Conservation (phyloP, 352 stramenopile species). For the Globisporangium carolinianum region DNA sequence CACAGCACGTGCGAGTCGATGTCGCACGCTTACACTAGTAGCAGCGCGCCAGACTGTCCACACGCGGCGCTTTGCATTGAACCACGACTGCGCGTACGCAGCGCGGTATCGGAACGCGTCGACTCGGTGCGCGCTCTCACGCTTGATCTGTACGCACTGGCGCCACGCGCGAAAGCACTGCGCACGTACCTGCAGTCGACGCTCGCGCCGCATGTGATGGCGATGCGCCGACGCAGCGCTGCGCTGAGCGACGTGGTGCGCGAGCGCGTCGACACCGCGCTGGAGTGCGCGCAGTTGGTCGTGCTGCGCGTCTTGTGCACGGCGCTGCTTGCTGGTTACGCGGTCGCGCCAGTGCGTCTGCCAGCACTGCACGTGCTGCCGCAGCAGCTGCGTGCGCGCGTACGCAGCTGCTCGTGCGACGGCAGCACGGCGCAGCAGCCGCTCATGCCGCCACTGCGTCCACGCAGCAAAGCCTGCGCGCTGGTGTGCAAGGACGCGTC, state of each 20-base stretch:
- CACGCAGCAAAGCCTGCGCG: neutral
- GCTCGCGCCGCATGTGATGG: conserved; percentile 17
- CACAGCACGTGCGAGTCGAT: neutral
- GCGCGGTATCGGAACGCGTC: neutral
- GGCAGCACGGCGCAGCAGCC: neutral
- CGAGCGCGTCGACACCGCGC: conserved; percentile 16
- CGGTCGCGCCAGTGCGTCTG: neutral
- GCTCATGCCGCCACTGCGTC: neutral
- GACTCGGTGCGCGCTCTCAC: neutral
- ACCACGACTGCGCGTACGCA: conserved; percentile 19
- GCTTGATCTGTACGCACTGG: neutral
- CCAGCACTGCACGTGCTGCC: neutral
- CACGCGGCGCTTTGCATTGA: conserved; percentile 17
- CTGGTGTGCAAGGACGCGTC: neutral
- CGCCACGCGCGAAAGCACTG: conserved; percentile 21
- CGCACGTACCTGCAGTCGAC: conserved; percentile 15
- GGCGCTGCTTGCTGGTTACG: neutral
- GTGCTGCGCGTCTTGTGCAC: conserved; percentile 10
- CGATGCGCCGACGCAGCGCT: conserved; percentile 14
- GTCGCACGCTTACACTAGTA: neutral
- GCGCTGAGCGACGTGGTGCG: conserved; percentile 16
- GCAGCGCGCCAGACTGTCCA: conserved; percentile 22
- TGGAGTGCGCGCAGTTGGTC: conserved; percentile 17
- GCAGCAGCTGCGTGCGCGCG: neutral
- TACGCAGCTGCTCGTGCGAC: neutral